A percentile compares a stretch with the other conserved stretches of the same genome.
These are phyloP conservation scores for Linum trigynum DNA, from an alignment of 345 rosid genomes.

Conservation along the genomic window DNA sequence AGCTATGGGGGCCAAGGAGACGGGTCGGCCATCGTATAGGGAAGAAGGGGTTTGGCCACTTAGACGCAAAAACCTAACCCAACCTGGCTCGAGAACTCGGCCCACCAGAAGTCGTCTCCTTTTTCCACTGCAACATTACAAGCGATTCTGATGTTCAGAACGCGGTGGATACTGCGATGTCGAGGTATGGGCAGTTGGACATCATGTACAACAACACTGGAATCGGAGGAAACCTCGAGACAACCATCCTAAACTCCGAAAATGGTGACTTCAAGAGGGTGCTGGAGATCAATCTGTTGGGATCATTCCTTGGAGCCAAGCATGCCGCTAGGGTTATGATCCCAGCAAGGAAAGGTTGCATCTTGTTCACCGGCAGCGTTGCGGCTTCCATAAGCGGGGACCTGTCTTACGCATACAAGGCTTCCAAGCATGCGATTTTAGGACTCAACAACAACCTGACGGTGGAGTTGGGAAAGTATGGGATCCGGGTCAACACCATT, in stretches of 20 bases:
- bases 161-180: neutral
- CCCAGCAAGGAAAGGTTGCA: slow-evolving; percentile 2
- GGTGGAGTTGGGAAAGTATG: slow-evolving; percentile 1
- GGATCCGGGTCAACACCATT: slow-evolving; percentile 1
- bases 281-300: neutral
- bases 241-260: neutral
- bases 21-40: too few relatives aligned
- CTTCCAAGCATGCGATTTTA: neutral
- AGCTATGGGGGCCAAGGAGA: too few relatives aligned
- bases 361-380: slow-evolving; percentile 3
- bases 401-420: neutral
- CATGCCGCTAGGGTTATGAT: neutral
- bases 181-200: neutral
- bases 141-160: neutral
- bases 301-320: neutral
- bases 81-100: neutral
- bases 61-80: too few relatives aligned
- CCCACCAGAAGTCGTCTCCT: neutral
- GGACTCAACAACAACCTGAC: slow-evolving; percentile 3
- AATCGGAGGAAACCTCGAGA: neutral
- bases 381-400: neutral
- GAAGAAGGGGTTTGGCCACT: too few relatives aligned
- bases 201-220: slow-evolving; percentile 1
- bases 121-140: neutral
- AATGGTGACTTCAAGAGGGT: neutral